Evolutionary conservation across 768 basidiomycete species (phyloP), one percentile per base, ranked within the genome.

Genomic region (Rhodotorula kratochvilovae): DNA sequence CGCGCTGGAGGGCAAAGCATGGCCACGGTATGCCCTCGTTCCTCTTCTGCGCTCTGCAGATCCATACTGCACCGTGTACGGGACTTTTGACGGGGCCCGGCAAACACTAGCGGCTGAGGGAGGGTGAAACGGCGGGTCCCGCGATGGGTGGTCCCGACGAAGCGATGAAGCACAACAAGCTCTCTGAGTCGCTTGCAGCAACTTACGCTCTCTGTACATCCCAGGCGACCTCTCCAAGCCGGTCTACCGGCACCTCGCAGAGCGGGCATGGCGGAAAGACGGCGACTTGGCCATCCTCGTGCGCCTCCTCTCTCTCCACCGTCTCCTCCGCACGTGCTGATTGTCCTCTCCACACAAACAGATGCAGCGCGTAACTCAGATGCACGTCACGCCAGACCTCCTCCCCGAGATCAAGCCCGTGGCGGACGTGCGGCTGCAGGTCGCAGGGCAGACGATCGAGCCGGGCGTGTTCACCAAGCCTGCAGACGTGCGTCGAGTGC

Each of bases 301-400:
- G 66, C 54, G 88, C 16, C 33, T 48, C 68, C 25, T 7, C 54
- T 25, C 11, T 27, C 16, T 27, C 19, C 36, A 70, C 45, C 27
- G 50, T 42, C 36, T 7, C 45, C 15, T 46, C 45, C 13, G 21
- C 2, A 23, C 31, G 33, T n/a, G 56, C 42, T 61, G 33, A 45
- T 16, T 51, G 29, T 33, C 21, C 25, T 39, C 46, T 7, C 13
- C 43, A 13, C 53, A 19, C 11, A 25, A 48, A 19, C 78, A 93
- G 89, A 96, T 96, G 92, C 90, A 96, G 78, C 89, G 94, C 78
- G 78, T 98, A 56, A 84, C 91, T 76, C 90, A 93, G 81, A 92
- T 96, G 91, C 82, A 88, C 61, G 88, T 98, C 67, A 84, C 96
- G 4, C 94, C 95, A 0, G 95, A 99, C 78, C 82, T 94, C 19